These are phyloP conservation scores for Exophiala dermatitidis DNA, from an alignment of 2,329 filamentous ascomycete genomes.

Conservation along the genomic window DNA sequence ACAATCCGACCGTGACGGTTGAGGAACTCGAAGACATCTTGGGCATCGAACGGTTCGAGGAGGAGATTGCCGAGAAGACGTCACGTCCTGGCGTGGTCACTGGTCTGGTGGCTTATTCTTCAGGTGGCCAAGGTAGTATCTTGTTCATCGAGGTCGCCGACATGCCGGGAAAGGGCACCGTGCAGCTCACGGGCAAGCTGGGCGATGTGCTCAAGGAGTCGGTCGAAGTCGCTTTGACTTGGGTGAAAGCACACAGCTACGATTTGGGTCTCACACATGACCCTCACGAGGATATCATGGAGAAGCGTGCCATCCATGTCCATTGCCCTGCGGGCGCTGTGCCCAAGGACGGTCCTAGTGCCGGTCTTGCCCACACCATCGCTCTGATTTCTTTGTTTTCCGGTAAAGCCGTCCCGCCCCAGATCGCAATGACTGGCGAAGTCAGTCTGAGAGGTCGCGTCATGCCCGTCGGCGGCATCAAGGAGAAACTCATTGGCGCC, in stretches of 20 bases:
- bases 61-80: constrained; percentile 85
- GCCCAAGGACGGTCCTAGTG: constrained; percentile 79
- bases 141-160: constrained; percentile 97
- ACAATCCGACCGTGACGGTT: constrained; percentile 65
- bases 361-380: constrained; percentile 88
- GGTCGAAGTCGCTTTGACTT: constrained; percentile 89
- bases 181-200: constrained; percentile 92
- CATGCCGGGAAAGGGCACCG: constrained; percentile 86
- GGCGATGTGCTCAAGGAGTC: constrained; percentile 96
- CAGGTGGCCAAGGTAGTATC: constrained; percentile 88
- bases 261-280: constrained; percentile 77
- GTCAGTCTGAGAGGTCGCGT: constrained; percentile 78
- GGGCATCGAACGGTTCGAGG: constrained; percentile 87
- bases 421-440: constrained; percentile 87
- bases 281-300: constrained; percentile 88
- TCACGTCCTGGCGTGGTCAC: constrained; percentile 85
- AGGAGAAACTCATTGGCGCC: constrained; percentile 96
- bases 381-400: constrained; percentile 86
- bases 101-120: constrained; percentile 88
- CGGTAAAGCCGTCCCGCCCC: constrained; percentile 76
- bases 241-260: constrained; percentile 94
- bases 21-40: constrained; percentile 84
- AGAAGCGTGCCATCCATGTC: constrained; percentile 85
- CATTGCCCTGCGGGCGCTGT: constrained; percentile 93
- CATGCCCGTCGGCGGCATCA: constrained; percentile 92